Evolutionary conservation across 768 basidiomycete species (phyloP), one percentile per base, ranked within the genome.

Genomic region (Sistotremastrum niveocremeum): DNA sequence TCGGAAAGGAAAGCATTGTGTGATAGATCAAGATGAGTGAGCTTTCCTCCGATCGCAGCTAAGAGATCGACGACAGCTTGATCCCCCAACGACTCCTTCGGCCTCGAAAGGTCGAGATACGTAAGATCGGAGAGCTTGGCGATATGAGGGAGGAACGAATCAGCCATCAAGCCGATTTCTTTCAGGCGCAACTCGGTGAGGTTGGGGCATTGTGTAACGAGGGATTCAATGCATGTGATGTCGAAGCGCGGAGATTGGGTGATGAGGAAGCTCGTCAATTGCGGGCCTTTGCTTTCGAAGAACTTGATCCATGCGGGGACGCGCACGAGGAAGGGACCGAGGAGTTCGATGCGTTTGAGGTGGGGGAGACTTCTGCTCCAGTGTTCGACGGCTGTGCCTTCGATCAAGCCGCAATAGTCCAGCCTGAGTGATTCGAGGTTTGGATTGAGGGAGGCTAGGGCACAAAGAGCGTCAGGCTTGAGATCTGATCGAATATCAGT

Each of bases 191-290:
- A 73, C 41, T 80, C 77, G n/a, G 62, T 70, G 11, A 98, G 65
- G 42, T 73, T 70, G 28, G 72, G 65, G 45, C 71, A 75, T 45
- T 65, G 52, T 33, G 65, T 44, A 30, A 79, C 71, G 28, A 95
- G 73, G 0, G 71, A 58, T 8, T 67, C 57, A 46, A 84, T 62
- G 56, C 84, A 87, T 7, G 72, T 69, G 3, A 79, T 57, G 58
- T 89, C 79, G 61, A 98, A 91, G 4, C 89, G 76, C 6, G 89
- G 88, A 47, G 83, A 85, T 56, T 93, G 88, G 6, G 72, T 81
- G 55, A 99, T 77, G 37, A 82, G 68, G 62, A 97, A 85, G 5
- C 72, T 73, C 52, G 76, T 67, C 7, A 99, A 70, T 7, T 66
- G 59, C 4, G 78, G 71, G 8, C 60, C 60, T 45, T 81, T 76